Evolutionary conservation across 257 asterid species (phyloP).

Genomic region (Haberlea rhodopensis): DNA sequence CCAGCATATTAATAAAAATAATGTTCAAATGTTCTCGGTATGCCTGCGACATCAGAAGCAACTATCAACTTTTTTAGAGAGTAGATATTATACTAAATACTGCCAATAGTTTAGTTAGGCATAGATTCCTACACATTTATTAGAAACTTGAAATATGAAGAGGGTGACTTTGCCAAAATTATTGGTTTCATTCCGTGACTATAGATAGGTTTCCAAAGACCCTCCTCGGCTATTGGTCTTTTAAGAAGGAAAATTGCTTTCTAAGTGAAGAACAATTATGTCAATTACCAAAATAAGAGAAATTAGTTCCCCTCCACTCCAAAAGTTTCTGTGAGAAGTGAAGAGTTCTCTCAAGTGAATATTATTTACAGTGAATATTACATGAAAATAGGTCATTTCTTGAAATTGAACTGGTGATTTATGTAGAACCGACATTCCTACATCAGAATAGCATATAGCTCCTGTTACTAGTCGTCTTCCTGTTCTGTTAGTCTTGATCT

Average conservation of each 20-base stretch:
- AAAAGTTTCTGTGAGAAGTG: not conserved
- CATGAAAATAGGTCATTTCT: not conserved
- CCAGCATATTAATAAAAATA: not conserved
- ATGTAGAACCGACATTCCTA: not conserved
- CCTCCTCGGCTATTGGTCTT: not conserved
- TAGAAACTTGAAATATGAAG: not conserved
- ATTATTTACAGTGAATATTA: not conserved
- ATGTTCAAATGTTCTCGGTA: not conserved
- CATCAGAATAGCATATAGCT: not conserved
- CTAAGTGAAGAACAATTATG: not conserved
- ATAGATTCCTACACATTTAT: not conserved
- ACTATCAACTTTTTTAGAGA: not conserved
- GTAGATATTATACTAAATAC: not conserved
- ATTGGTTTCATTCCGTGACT: not conserved
- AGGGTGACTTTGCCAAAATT: not conserved
- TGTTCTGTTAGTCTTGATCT: conserved; percentile 1
- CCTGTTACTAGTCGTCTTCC: not conserved
- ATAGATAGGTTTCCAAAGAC: not conserved
- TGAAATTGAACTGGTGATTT: not conserved
- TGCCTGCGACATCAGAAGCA: not conserved
- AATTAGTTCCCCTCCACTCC: no score
- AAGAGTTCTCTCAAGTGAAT: not conserved
- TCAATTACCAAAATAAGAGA: not conserved
- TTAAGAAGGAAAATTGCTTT: no score
- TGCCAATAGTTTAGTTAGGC: not conserved